Evolutionary conservation across 2,329 filamentous ascomycete genomes (phyloP).

Genomic region (Sphaerulina populicola): DNA sequence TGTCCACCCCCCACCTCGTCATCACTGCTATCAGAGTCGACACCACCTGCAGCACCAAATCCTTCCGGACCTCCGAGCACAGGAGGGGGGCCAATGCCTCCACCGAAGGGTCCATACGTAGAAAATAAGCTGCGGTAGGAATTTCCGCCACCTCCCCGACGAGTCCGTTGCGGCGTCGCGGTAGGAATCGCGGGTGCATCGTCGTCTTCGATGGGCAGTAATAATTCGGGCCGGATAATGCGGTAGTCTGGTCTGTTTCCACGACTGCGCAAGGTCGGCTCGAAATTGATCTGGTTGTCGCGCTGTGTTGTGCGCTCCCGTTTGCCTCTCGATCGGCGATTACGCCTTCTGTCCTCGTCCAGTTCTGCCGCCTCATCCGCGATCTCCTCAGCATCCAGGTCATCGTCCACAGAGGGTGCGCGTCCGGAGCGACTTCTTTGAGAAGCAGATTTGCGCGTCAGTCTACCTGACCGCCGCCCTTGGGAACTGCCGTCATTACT

Average conservation of each 20-base stretch:
- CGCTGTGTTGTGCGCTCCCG: constrained; percentile 25
- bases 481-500: constrained; percentile 37
- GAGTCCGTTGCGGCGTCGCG: constrained; percentile 53
- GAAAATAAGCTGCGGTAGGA: constrained; percentile 75
- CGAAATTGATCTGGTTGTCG: constrained; percentile 27
- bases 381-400: constrained; percentile 40
- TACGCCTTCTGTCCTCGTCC: constrained; percentile 43
- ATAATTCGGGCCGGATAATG: constrained; percentile 66
- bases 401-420: constrained; percentile 42
- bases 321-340: constrained; percentile 33
- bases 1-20: constrained; percentile 59
- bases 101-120: constrained; percentile 86
- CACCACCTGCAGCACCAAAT: constrained; percentile 64
- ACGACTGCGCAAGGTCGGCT: constrained; percentile 52
- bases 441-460: constrained; percentile 43
- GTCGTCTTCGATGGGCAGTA: constrained; percentile 66
- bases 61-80: constrained; percentile 68
- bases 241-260: constrained; percentile 75
- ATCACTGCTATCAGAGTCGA: constrained; percentile 93
- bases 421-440: constrained; percentile 38
- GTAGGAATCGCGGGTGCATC: constrained; percentile 56
- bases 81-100: constrained; percentile 63
- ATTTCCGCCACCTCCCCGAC: constrained; percentile 49
- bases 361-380: constrained; percentile 54
- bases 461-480: constrained; percentile 45